These are phyloP conservation scores for Catharanthus roseus DNA, from an alignment of 257 asterid genomes.

Conservation along the genomic window DNA sequence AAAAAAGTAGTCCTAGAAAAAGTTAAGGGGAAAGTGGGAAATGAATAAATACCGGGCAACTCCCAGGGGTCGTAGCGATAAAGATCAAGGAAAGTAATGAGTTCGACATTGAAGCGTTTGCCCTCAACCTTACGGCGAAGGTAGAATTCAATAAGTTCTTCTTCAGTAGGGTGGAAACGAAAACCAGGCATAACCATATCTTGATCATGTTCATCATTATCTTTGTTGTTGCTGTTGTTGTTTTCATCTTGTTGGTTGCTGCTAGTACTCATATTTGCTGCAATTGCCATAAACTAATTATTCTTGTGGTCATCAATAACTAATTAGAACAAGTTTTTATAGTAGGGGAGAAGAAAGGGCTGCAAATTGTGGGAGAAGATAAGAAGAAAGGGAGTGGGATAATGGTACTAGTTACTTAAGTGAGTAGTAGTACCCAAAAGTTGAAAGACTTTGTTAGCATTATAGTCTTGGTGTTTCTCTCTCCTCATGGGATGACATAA, in stretches of 20 bases:
- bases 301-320: background rate
- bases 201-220: conserved; percentile 48
- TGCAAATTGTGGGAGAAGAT: conserved; percentile 10
- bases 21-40: no score
- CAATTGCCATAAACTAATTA: conserved; percentile 15
- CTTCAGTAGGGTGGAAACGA: conserved; percentile 96
- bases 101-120: conserved; percentile 91
- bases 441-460: no score
- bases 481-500: no score
- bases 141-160: conserved; percentile 92
- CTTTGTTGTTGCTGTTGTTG: conserved; percentile 14
- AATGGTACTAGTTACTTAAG: no score
- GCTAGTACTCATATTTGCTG: conserved; percentile 24
- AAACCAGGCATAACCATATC: conserved; percentile 98
- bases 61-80: conserved; percentile 99
- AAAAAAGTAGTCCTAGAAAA: background rate
- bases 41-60: conserved; percentile 67
- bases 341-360: background rate
- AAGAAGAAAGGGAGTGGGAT: background rate
- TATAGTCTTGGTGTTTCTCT: background rate
- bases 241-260: conserved; percentile 1
- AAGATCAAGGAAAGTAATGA: conserved; percentile 88
- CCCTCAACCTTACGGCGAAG: conserved; percentile 99
- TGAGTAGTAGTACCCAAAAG: background rate
- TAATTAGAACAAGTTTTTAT: no score